Evolutionary conservation across 2,329 filamentous ascomycete genomes (phyloP), one percentile per base, ranked within the genome.

Genomic region (Penicillium sp.): DNA sequence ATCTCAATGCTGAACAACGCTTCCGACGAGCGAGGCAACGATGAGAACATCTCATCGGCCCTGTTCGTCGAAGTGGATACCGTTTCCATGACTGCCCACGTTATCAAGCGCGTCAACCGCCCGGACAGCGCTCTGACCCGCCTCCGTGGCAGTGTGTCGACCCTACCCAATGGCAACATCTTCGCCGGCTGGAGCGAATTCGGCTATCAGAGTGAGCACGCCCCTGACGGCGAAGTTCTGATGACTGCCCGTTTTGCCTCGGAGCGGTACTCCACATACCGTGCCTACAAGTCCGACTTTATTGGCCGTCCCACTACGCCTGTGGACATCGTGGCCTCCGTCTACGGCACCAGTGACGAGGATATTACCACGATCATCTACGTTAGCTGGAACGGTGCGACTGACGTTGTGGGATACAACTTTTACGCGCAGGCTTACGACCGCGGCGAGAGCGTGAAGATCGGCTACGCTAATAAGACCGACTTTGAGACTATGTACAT

Each of bases 211-310:
- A 67, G 58, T 28, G 69, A 72, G 35, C 61, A 66, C 43, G 58
- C 59, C 0, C 50, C 62, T 1, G 56, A 66, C n/a, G 69, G 69
- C 9, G 57, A 62, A 22, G 23, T 66, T 4, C 47, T 69, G 20
- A 66, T 70, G 61, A 65, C 68, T 24, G 67, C 66, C 9, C 57
- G 52, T 11, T 73, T 71, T 39, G 52, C 50, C 6, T 64, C 62
- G 3, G 41, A 51, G 0, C 61, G 63, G 9, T 68, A 69, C 46
- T 64, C 62, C 24, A 69, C 66, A 13, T 73, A 73, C 51, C 67
- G 70, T 14, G 55, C 68, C 1, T 72, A 67, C 56, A 73, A 73
- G 46, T 61, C 49, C 14, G 55, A 64, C 22, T 73, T 69, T 41
- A 54, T 54, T 2, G 68, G 69, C 16, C 62, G 62, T 1, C 67